Percentiles rank a stretch among this genome's conserved stretches.
These are phyloP conservation scores for Fomitopsis pulvina DNA, from an alignment of 768 basidiomycete genomes.

Conservation along the genomic window DNA sequence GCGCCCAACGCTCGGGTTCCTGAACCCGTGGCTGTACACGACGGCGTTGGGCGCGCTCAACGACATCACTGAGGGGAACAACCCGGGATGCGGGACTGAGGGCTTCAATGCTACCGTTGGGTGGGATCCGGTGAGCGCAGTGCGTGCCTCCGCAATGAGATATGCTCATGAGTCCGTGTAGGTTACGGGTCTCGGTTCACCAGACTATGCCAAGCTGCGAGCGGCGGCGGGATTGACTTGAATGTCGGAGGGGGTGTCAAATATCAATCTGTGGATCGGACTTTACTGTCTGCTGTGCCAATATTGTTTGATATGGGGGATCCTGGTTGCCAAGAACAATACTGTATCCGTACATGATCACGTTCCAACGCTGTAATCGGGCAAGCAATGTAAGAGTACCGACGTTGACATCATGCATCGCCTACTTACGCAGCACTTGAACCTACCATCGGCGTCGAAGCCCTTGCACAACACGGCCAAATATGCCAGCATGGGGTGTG, in stretches of 20 bases:
- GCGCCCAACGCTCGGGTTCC: conserved; percentile 26
- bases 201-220: conserved; percentile 36
- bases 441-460: no score
- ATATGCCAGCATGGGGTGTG: no score
- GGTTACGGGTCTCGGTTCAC: conserved; percentile 58
- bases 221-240: conserved; percentile 1
- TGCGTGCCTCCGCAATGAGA: background rate
- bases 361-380: no score
- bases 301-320: no score
- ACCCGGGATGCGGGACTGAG: conserved; percentile 25
- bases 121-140: conserved; percentile 25
- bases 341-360: no score
- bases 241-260: no score
- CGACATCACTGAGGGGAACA: conserved; percentile 27
- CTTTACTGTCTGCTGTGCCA: no score
- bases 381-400: no score
- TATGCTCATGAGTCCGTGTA: conserved; percentile 11
- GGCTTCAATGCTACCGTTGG: conserved; percentile 25
- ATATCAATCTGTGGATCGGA: background rate
- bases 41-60: conserved; percentile 20
- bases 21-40: conserved; percentile 31
- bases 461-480: no score
- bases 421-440: no score
- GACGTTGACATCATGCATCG: no score
- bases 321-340: no score